Evolutionary conservation across 2,329 filamentous ascomycete species (phyloP), one percentile per base, ranked within the genome.

Genomic region (Fusarium falciforme): DNA sequence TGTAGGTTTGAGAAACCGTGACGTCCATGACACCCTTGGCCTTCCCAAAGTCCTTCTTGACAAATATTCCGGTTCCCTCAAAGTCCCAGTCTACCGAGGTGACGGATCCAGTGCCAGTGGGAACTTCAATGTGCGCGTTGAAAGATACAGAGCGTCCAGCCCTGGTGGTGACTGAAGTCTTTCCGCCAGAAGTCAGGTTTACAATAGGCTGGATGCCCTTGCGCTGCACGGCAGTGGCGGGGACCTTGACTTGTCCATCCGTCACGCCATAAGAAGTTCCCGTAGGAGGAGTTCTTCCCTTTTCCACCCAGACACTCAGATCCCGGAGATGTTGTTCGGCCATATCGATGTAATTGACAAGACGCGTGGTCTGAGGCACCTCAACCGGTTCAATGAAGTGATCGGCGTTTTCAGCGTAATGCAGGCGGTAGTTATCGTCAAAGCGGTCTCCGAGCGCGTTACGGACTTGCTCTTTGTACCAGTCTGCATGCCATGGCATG

Each of bases 401-500:
- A 5, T 78, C 67, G 5, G 68, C 66, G 10, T 77, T 71, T 12
- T 76, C 76, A 25, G 33, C 68, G 64, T 66, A 78, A 47, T 71
- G 74, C 1, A 78, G 60, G 11, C 76, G 71, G 35, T 72, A 77
- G 36, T 71, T 55, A 54, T 75, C 66, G 4, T 66, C 65, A 20
- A 72, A 36, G 2, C 54, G 64, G 7, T 54, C 44, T 4, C 74
- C 73, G 5, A 73, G 49, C 0, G 59, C 62, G 14, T 66, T 25
- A 3, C 57, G 49, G 11, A 77, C 75, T 29, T 71, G 58, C 7
- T 27, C 27, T 14, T 62, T 67, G 35, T 77, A 78, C 77, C 77
- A 78, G 44, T 76, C 73, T 6, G 77, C 76, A 44, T 78, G 77
- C 71, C 71, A 71, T 1, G 76, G 75, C 17, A 72, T 68, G 5